These are phyloP conservation scores for Jackrogersella minutella DNA, from an alignment of 495 filamentous ascomycete species.

Conservation along the genomic window DNA sequence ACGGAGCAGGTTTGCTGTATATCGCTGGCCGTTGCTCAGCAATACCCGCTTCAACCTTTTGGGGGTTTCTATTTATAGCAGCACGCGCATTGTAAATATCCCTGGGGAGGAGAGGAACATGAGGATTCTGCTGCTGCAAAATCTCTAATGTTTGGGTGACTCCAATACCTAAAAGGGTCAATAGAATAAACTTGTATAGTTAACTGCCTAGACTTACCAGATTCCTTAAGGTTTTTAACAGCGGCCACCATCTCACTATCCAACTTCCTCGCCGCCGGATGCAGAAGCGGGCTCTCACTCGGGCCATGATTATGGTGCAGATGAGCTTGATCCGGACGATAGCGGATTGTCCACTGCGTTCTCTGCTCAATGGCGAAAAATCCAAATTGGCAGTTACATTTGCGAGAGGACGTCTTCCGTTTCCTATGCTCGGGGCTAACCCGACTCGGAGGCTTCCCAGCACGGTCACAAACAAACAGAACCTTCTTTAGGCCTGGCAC, in stretches of 20 bases:
- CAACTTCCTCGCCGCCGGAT: conserved; percentile 64
- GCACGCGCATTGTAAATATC: conserved; percentile 67
- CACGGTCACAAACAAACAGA: conserved; percentile 64
- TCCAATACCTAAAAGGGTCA: conserved; percentile 56
- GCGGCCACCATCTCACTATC: conserved; percentile 66
- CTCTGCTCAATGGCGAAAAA: conserved; percentile 66
- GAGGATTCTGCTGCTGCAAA: conserved; percentile 62
- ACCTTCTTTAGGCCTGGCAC: conserved; percentile 66
- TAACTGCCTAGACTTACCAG: conserved; percentile 50
- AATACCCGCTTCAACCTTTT: conserved; percentile 59
- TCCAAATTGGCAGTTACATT: conserved; percentile 66
- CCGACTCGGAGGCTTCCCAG: conserved; percentile 60
- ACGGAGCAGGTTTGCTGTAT: conserved; percentile 64
- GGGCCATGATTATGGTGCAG: conserved; percentile 63
- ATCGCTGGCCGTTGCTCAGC: conserved; percentile 62
- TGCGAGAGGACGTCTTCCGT: conserved; percentile 64
- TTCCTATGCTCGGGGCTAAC: conserved; percentile 62
- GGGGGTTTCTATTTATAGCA: conserved; percentile 65
- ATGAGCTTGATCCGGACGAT: conserved; percentile 59
- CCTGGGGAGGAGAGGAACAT: conserved; percentile 61
- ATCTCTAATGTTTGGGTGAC: conserved; percentile 65
- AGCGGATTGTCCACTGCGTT: conserved; percentile 64
- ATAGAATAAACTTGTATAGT: neutral
- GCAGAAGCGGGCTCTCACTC: conserved; percentile 62
- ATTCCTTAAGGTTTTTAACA: conserved; percentile 63